These are phyloP conservation scores for Aspergillus fumigatus DNA, from an alignment of 2,329 filamentous ascomycete genomes.

Conservation along the genomic window DNA sequence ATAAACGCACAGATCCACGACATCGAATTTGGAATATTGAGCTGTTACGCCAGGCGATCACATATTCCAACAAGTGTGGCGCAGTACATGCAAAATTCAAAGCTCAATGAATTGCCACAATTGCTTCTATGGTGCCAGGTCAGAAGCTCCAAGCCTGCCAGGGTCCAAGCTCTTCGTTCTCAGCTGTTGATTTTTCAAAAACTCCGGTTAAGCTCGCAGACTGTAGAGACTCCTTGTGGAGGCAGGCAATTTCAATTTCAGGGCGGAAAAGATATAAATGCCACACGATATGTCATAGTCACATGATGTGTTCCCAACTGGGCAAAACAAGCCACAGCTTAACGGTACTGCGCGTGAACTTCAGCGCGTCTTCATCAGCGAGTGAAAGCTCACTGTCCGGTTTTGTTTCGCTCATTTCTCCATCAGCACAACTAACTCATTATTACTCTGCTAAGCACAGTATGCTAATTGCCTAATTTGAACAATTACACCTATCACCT, in stretches of 20 bases:
- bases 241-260: background rate
- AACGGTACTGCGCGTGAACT: background rate
- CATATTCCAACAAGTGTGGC: conserved; percentile 6
- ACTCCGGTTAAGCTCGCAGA: conserved; percentile 6
- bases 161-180: conserved; percentile 2
- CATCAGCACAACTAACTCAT: background rate
- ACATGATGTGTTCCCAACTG: background rate
- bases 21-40: background rate
- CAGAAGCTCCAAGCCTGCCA: conserved; percentile 3
- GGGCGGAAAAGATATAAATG: background rate
- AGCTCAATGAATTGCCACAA: conserved; percentile 7
- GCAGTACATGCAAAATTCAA: conserved; percentile 10
- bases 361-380: background rate
- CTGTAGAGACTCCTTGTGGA: background rate
- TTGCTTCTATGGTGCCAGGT: conserved; percentile 9
- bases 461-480: background rate
- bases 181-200: conserved; percentile 14
- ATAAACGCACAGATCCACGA: background rate
- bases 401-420: background rate
- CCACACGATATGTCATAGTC: background rate
- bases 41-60: background rate
- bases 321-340: background rate
- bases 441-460: background rate
- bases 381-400: background rate
- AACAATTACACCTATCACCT: background rate